These are phyloP conservation scores for Schoenoplectus tabernaemontani DNA, from an alignment of 202 grass and related monocot genomes.

Conservation along the genomic window DNA sequence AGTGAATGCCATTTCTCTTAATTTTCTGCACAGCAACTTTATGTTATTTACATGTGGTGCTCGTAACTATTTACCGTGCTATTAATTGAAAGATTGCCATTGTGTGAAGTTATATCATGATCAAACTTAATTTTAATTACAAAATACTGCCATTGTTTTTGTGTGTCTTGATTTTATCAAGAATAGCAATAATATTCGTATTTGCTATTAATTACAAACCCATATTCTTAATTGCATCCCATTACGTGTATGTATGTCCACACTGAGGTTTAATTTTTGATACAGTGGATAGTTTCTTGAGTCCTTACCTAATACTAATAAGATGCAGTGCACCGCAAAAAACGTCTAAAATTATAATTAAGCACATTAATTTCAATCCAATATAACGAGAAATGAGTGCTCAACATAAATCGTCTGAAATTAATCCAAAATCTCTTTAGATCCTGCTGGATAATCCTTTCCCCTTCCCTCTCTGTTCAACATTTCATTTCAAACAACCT, in stretches of 20 bases:
- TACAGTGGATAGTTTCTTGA: neutral
- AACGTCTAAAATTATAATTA: neutral
- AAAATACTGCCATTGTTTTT: neutral
- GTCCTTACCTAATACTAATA: neutral
- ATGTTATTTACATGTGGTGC: too few species aligned
- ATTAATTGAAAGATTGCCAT: neutral
- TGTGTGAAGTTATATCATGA: neutral
- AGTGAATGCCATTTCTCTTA: too few species aligned
- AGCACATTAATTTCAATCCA: neutral
- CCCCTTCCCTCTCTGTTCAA: constrained; percentile 1
- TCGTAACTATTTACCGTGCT: too few species aligned
- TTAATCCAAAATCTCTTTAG: constrained; percentile 15
- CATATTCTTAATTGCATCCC: neutral
- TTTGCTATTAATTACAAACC: neutral
- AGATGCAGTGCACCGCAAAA: neutral
- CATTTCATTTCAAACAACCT: neutral
- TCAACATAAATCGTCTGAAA: neutral
- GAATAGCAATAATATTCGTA: neutral
- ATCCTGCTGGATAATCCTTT: constrained; percentile 14
- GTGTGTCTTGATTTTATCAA: neutral
- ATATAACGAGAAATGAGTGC: neutral
- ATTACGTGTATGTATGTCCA: neutral
- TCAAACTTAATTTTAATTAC: neutral
- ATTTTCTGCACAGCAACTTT: too few species aligned
- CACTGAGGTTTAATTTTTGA: neutral